Percentiles rank a stretch among this genome's conserved stretches.
These are phyloP conservation scores for Avena sativa DNA, from an alignment of 176 grass and related monocot genomes.

Conservation along the genomic window DNA sequence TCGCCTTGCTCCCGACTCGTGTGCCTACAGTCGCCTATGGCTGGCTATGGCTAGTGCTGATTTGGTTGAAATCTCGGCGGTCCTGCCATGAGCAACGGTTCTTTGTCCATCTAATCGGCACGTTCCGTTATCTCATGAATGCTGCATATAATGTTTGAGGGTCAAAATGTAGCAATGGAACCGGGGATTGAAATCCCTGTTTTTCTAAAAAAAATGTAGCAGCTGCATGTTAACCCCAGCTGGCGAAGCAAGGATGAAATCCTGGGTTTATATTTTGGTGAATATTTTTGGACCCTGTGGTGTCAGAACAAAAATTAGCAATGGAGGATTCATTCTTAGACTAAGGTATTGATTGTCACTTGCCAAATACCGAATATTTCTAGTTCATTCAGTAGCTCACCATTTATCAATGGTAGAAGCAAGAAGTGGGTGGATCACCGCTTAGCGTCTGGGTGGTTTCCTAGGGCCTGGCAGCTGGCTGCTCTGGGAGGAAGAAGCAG, in stretches of 20 bases:
- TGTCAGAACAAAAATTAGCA: background rate
- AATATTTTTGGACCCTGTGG: background rate
- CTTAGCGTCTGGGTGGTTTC: background rate
- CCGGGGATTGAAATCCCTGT: too few species aligned
- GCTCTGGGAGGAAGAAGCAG: background rate
- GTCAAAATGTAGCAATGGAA: background rate
- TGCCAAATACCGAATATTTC: background rate
- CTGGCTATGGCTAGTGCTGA: background rate
- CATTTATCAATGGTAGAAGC: conserved; percentile 1
- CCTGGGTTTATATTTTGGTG: background rate
- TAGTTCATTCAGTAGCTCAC: conserved; percentile 29
- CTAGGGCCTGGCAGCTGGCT: background rate
- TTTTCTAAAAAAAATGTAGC: background rate
- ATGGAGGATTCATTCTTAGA: background rate
- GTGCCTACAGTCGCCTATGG: background rate
- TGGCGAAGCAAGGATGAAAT: background rate
- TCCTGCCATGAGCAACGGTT: background rate
- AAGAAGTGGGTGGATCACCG: background rate
- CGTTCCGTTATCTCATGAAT: background rate
- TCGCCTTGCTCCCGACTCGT: too few species aligned
- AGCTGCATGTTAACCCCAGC: background rate
- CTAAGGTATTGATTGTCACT: background rate
- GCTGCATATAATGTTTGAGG: background rate
- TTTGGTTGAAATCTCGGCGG: background rate
- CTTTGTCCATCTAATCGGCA: background rate